Base-by-base conservation (phyloP, 257 asterid species). In the Schizonepeta tenuifolia region DNA sequence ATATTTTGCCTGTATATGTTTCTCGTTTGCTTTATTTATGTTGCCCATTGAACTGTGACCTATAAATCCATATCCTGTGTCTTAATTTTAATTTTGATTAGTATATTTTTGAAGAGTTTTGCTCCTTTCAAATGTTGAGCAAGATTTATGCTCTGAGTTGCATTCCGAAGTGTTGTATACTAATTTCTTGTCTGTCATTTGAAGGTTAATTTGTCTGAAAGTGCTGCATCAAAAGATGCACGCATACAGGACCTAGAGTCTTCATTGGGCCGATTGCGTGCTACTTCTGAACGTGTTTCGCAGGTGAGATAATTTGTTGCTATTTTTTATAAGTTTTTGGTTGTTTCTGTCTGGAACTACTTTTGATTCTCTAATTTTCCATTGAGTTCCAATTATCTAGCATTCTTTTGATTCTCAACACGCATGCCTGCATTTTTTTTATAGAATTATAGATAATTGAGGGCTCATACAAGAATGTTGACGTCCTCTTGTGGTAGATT, bases 121-220 rank as follows among this genome's bases (percentile, higher is more conserved):
- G n/a, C n/a, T n/a, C n/a, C n/a, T n/a, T n/a, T n/a, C n/a, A n/a
- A n/a, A n/a, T n/a, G n/a, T n/a, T n/a, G n/a, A n/a, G n/a, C n/a
- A n/a, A n/a, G n/a, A n/a, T n/a, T n/a, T n/a, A n/a, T n/a, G n/a
- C n/a, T n/a, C n/a, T n/a, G n/a, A n/a, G n/a, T n/a, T n/a, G n/a
- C n/a, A n/a, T n/a, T n/a, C 24, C 26, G 44, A 10, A 9, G 43
- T 49, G 17, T 44, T 61, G 68, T 72, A 9, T 22, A 22, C 64
- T 78, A 24, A 15, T 69, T 59, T 38, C 4, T 31, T 26, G 36
- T 56, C 54, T 11, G 35, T 64, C 31, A 1, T 68, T 72, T 77
- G 75, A 79, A 92, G 98, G 87, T 90, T 46, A 84, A 86, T 67
- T 77, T 87, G 85, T 83, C 97, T 65, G 97, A 90, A 71, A 85